These are phyloP conservation scores for Daldinia loculata DNA, from an alignment of 495 filamentous ascomycete species.

Conservation along the genomic window DNA sequence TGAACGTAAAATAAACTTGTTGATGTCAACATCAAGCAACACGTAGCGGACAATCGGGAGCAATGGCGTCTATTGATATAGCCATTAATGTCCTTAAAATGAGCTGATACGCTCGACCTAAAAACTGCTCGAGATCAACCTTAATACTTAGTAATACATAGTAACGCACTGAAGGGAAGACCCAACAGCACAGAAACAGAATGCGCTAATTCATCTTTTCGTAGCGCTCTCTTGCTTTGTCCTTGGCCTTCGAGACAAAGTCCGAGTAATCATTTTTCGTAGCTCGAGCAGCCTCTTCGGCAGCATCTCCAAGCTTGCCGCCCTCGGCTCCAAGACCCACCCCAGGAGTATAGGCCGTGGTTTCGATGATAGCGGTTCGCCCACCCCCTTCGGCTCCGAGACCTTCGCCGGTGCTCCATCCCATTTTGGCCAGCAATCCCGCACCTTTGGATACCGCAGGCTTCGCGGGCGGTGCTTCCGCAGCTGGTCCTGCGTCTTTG, in stretches of 20 bases:
- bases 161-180: neutral
- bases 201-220: conserved; percentile 62
- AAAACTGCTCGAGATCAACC: neutral
- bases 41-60: neutral
- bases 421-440: conserved; percentile 88
- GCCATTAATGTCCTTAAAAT: neutral
- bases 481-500: conserved; percentile 39
- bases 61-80: neutral
- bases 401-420: conserved; percentile 82
- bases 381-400: conserved; percentile 83
- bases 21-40: neutral
- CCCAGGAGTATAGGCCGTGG: conserved; percentile 80
- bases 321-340: conserved; percentile 88
- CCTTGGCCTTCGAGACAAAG: conserved; percentile 80
- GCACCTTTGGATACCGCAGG: conserved; percentile 78
- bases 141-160: neutral
- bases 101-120: neutral
- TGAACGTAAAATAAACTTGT: neutral
- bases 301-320: conserved; percentile 83
- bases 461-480: conserved; percentile 39
- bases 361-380: conserved; percentile 76
- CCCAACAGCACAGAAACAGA: neutral
- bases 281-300: conserved; percentile 77
- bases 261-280: conserved; percentile 74
- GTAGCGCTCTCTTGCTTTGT: conserved; percentile 81